Evolutionary conservation across 352 stramenopile genomes (phyloP).

Genomic region (Pythium phragmitis): DNA sequence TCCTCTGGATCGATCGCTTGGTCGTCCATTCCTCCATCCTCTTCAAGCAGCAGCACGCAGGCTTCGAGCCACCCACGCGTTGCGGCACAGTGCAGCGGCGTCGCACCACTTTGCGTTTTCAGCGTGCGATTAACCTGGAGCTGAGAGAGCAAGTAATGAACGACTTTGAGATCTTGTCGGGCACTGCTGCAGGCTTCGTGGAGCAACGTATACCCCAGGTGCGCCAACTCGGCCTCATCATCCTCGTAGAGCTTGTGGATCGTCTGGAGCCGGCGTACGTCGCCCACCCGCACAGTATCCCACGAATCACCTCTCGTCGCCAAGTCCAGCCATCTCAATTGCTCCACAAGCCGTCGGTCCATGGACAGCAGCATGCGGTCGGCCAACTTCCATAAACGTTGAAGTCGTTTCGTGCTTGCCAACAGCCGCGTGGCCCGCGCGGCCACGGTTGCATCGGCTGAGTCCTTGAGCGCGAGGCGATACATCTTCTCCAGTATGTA

Average conservation of each 20-base stretch:
- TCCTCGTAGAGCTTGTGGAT: constrained; percentile 31
- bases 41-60: constrained; percentile 41
- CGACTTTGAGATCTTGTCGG: not conserved
- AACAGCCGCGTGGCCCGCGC: constrained; percentile 19
- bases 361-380: constrained; percentile 34
- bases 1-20: constrained; percentile 21
- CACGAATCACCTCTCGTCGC: constrained; percentile 42
- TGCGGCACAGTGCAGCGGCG: constrained; percentile 53
- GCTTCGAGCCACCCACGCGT: constrained; percentile 38
- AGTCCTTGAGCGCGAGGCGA: constrained; percentile 19
- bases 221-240: not conserved
- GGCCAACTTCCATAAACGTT: constrained; percentile 34
- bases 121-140: not conserved
- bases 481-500: constrained; percentile 50
- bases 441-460: not conserved
- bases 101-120: constrained; percentile 26
- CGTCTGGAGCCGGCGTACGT: constrained; percentile 39
- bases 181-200: constrained; percentile 52
- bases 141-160: constrained; percentile 12
- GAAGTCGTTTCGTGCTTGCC: constrained; percentile 29
- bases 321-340: constrained; percentile 31
- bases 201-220: constrained; percentile 34
- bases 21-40: not conserved
- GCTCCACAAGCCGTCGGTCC: not conserved
- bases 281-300: constrained; percentile 41